These are phyloP conservation scores for Blastobotrys mokoenaii DNA, from an alignment of 805 yeast genomes.

Conservation along the genomic window DNA sequence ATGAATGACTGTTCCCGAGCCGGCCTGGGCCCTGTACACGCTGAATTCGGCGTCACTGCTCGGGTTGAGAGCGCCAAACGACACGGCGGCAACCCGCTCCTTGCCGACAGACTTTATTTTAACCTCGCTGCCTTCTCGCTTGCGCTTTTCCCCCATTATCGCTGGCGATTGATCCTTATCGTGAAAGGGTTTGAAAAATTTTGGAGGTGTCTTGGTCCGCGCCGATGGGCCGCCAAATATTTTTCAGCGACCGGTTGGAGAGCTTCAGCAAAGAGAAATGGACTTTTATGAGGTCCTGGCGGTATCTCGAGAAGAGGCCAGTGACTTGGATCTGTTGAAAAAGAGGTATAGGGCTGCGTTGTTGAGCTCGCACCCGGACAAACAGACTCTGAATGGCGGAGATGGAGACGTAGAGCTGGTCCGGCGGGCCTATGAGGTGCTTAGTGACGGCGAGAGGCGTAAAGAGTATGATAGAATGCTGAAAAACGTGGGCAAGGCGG, in stretches of 20 bases:
- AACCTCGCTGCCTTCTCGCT: not conserved
- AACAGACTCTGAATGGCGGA: conserved; percentile 22
- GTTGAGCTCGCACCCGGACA: conserved; percentile 74
- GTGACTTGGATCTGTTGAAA: conserved; percentile 33
- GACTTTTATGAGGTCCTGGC: conserved; percentile 53
- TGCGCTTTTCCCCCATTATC: conserved; percentile 5
- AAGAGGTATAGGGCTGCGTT: conserved; percentile 56
- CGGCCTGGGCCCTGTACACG: conserved; percentile 42
- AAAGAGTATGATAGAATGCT: conserved; percentile 46
- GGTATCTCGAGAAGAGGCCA: conserved; percentile 30
- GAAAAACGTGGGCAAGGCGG: conserved; percentile 5
- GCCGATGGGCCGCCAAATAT: not conserved
- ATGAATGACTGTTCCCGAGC: conserved; percentile 47
- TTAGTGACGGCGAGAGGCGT: conserved; percentile 37
- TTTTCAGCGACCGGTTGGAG: not conserved
- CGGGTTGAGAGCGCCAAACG: conserved; percentile 67
- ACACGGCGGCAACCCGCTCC: conserved; percentile 43
- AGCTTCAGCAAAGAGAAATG: not conserved
- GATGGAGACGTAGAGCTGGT: conserved; percentile 35
- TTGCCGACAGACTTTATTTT: not conserved
- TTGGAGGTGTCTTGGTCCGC: not conserved
- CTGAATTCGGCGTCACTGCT: conserved; percentile 54
- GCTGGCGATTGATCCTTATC: too few relatives aligned
- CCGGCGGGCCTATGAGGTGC: conserved; percentile 54
- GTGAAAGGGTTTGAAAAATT: not conserved